These are phyloP conservation scores for Citropsis articulata DNA, from an alignment of 345 rosid genomes.

Conservation along the genomic window DNA sequence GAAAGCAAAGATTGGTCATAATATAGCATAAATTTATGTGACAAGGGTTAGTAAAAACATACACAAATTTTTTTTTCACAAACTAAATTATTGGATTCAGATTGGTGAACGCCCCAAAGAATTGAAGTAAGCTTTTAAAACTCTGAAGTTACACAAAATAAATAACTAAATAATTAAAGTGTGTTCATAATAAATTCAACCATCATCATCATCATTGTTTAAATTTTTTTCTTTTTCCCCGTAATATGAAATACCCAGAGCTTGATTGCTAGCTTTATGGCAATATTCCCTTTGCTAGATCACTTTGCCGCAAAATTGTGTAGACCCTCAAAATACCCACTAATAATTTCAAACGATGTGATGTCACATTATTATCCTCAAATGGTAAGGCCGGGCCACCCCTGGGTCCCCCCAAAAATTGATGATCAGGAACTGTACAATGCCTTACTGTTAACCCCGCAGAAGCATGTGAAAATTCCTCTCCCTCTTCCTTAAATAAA, in stretches of 20 bases:
- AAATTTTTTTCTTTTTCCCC: not conserved
- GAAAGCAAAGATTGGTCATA: too few species aligned
- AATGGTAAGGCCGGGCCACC: not conserved
- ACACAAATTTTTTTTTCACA: too few species aligned
- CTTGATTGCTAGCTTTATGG: not conserved
- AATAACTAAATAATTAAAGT: too few species aligned
- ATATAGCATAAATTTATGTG: too few species aligned
- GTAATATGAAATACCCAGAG: not conserved
- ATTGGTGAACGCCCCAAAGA: not conserved
- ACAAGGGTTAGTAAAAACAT: too few species aligned
- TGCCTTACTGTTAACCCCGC: constrained; percentile 18
- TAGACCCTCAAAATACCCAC: not conserved
- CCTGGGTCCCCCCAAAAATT: not conserved
- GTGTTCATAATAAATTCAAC: not conserved
- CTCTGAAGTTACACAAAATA: not conserved
- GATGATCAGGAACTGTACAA: constrained; percentile 4
- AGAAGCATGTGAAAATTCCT: constrained; percentile 30
- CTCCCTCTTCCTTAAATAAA: constrained; percentile 41
- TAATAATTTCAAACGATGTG: not conserved
- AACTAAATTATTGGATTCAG: not conserved
- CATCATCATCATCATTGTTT: not conserved
- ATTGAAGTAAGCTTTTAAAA: too few species aligned
- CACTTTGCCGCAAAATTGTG: not conserved
- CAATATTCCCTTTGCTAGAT: not conserved
- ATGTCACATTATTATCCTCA: not conserved